Conservation (phyloP, 192 early-diverging fungal genomes). For the Rhizophagus clarus region DNA sequence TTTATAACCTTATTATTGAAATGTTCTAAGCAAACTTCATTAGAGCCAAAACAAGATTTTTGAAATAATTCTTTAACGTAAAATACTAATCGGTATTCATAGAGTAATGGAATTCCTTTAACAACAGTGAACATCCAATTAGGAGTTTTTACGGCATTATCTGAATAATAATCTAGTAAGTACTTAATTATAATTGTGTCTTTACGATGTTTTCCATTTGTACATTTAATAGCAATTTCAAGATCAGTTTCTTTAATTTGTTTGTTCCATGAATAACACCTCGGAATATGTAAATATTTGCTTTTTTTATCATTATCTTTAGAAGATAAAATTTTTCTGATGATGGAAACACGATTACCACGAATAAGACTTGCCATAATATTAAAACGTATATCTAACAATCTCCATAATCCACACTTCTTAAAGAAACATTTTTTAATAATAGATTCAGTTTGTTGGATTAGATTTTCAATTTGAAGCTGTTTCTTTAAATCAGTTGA, state of each 20-base stretch:
- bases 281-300: neutral
- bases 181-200: neutral
- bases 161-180: conserved; percentile 1
- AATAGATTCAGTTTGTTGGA: neutral
- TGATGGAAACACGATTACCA: neutral
- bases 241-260: neutral
- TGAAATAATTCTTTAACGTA: conserved; percentile 7
- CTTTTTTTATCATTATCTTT: neutral
- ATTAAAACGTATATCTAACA: neutral
- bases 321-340: neutral
- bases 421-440: neutral
- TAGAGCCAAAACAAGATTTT: neutral
- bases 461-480: neutral
- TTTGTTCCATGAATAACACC: neutral
- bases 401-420: neutral
- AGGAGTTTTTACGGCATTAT: neutral
- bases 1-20: too few species aligned
- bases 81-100: neutral
- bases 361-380: neutral
- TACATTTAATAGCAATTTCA: neutral
- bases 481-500: neutral
- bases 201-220: neutral
- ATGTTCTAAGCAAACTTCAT: neutral
- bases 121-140: neutral
- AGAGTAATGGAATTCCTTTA: neutral